Evolutionary conservation across 768 basidiomycete genomes (phyloP).

Genomic region (Russula abietina): DNA sequence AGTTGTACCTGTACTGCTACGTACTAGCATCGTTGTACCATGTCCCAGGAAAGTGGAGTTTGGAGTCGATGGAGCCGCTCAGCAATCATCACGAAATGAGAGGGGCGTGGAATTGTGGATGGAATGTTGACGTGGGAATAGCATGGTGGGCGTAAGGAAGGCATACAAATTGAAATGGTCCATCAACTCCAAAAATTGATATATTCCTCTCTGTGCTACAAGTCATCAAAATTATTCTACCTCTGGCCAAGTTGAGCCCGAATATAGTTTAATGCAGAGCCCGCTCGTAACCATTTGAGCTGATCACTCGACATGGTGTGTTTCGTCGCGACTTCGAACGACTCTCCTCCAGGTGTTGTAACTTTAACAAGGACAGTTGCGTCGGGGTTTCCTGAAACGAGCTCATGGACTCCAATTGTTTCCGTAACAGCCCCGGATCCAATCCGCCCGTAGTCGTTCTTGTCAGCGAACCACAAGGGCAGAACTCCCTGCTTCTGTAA

Average conservation of each 20-base stretch:
- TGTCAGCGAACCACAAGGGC: slow-evolving; percentile 90
- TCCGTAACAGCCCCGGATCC: slow-evolving; percentile 75
- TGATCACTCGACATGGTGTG: slow-evolving; percentile 93
- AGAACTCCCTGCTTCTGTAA: slow-evolving; percentile 93
- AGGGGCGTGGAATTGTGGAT: neutral
- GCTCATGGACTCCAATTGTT: slow-evolving; percentile 73
- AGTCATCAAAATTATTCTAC: neutral
- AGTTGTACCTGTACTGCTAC: neutral
- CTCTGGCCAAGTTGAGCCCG: slow-evolving; percentile 32
- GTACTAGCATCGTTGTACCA: neutral
- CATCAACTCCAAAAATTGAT: neutral
- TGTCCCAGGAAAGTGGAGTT: neutral
- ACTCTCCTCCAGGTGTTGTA: slow-evolving; percentile 54
- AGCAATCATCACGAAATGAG: neutral
- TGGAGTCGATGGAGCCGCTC: neutral
- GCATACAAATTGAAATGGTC: neutral
- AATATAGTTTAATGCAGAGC: slow-evolving; percentile 88
- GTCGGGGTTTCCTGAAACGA: slow-evolving; percentile 44
- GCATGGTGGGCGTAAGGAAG: neutral
- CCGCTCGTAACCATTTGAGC: slow-evolving; percentile 82
- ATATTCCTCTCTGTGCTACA: too few relatives aligned
- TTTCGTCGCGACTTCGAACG: slow-evolving; percentile 62
- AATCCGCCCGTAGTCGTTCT: slow-evolving; percentile 78
- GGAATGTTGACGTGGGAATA: neutral
- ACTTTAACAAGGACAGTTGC: slow-evolving; percentile 51